Evolutionary conservation across 106 monocot genomes (phyloP), one percentile per base, ranked within the genome.

Genomic region (Agapanthus africanus): DNA sequence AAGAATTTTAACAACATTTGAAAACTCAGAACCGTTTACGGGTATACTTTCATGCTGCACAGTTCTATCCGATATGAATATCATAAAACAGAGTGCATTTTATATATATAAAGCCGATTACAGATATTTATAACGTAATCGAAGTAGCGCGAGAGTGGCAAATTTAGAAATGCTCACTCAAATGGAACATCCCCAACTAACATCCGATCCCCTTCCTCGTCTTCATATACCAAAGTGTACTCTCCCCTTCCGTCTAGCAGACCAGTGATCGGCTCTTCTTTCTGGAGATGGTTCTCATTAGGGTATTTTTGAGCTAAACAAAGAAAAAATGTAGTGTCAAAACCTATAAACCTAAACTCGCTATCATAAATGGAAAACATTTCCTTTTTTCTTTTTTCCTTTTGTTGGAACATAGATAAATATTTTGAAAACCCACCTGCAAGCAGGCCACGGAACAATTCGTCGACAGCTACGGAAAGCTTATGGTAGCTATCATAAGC

Each of bases 131-230:
- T n/a, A n/a, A n/a, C n/a, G n/a, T n/a, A n/a, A n/a, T n/a, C n/a
- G n/a, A n/a, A 15, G 2, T 4, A 52, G 3, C 15, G 18, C 3
- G 4, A 47, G 13, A 3, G 18, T 47, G 16, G 46, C 3, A 11
- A 47, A 47, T 15, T 47, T 11, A 47, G 15, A 47, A 26, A 25
- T 0, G 28, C 94, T 85, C 89, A 97, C 97, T 89, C 73, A 91
- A 91, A 97, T 10, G 97, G 88, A 68, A 97, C 91, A 80, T 97
- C 91, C 11, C 97, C 97, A 40, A 83, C 97, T 34, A 97, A 57
- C 73, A 97, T 80, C 70, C 67, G 78, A 66, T 97, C 92, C 15
- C 97, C 97, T 79, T 92, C 97, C 60, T 79, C 61, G 35, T 97
- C 97, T 70, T 92, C 97, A 75, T 92, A 92, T 51, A 97, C 88